Evolutionary conservation across 2,329 filamentous ascomycete genomes (phyloP), one percentile per base, ranked within the genome.

Genomic region (Alternaria conjuncta): DNA sequence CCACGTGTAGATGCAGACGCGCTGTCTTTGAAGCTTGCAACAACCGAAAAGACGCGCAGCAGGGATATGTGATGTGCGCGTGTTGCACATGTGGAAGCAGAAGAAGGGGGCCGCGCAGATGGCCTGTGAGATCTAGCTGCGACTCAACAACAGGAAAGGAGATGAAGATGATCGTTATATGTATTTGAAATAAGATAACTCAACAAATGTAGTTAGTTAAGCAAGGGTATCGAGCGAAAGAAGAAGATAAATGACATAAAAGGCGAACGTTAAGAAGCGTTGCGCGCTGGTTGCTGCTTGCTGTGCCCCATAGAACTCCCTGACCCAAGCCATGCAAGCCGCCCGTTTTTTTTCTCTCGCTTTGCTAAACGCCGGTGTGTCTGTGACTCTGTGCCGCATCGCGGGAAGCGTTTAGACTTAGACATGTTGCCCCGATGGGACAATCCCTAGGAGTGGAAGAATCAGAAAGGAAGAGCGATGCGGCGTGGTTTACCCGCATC

Each of bases 151-250:
- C 32, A 18, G 36, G 15, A 41, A 47, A 54, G 47, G n/a, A 49
- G 26, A 45, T 44, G 15, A 36, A 36, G 41, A 49, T 26, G 32
- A 47, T 36, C n/a, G 26, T 46, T 13, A 36, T 26, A n/a, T 51
- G 30, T 36, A 44, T 55, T 53, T 43, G 61, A 61, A 53, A 57
- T 41, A 41, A 41, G 36, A 41, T 41, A 41, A 3, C 36, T 41
- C n/a, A 41, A 41, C 36, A 41, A 41, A 41, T 18, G 36, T 41
- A 41, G 36, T 41, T 41, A 21, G 50, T 57, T 50, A 59, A 64
- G 61, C 54, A 64, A 61, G 61, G 61, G 61, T 64, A 64, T 64
- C 58, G 23, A 57, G 41, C 23, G 49, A 64, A 61, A 54, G 23
- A 61, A 30, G 20, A 44, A 64, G 57, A 49, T 36, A 53, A 20